Percentiles rank a stretch among this genome's conserved stretches.
Evolutionary conservation across 768 basidiomycete species (phyloP).

Genomic region (Kwoniella shandongensis): DNA sequence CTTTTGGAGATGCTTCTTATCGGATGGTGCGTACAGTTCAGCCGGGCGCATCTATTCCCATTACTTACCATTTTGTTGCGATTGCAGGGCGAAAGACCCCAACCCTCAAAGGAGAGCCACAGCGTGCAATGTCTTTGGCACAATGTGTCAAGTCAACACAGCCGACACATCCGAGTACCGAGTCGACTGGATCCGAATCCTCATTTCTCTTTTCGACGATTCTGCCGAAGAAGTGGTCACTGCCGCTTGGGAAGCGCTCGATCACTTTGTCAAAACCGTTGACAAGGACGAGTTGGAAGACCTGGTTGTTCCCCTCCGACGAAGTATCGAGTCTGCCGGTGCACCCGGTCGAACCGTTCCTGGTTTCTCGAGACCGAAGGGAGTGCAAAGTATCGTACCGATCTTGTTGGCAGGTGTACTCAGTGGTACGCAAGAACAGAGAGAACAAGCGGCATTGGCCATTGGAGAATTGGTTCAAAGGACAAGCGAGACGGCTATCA

Average conservation of each 20-base stretch:
- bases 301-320: slow-evolving; percentile 80
- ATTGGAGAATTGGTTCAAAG: slow-evolving; percentile 93
- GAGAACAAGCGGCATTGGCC: slow-evolving; percentile 89
- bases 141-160: slow-evolving; percentile 79
- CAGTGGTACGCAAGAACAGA: slow-evolving; percentile 84
- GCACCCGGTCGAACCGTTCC: slow-evolving; percentile 73
- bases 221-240: slow-evolving; percentile 60
- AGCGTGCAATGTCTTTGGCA: slow-evolving; percentile 72
- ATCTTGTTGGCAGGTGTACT: slow-evolving; percentile 90
- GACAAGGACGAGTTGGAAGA: slow-evolving; percentile 92
- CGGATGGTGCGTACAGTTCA: slow-evolving; percentile 66
- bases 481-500: slow-evolving; percentile 80
- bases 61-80: background rate
- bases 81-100: slow-evolving; percentile 73
- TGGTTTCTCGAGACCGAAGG: slow-evolving; percentile 77
- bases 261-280: slow-evolving; percentile 81
- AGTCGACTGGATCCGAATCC: slow-evolving; percentile 89
- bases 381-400: slow-evolving; percentile 76
- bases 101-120: slow-evolving; percentile 70
- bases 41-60: background rate
- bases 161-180: slow-evolving; percentile 82
- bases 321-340: slow-evolving; percentile 82
- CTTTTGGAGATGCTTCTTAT: slow-evolving; percentile 83
- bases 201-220: slow-evolving; percentile 81
- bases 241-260: slow-evolving; percentile 78